These are phyloP conservation scores for Chionographis japonica DNA, from an alignment of 106 monocot genomes.

Conservation along the genomic window DNA sequence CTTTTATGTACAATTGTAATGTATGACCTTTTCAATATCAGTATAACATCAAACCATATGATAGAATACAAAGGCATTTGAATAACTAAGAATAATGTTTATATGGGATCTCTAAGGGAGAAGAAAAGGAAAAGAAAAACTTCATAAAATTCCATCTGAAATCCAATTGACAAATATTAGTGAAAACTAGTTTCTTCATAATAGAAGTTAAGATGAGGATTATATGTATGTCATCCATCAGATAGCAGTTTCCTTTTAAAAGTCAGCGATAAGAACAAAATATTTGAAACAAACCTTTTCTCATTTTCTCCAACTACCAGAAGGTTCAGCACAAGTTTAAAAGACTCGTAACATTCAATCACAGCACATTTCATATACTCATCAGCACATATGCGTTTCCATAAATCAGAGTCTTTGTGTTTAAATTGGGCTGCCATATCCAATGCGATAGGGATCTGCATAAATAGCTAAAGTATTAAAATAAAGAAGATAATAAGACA, in stretches of 20 bases:
- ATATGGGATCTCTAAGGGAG: no score
- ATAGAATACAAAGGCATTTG: no score
- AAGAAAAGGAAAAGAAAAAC: no score
- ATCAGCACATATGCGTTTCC: constrained; percentile 97
- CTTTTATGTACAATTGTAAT: no score
- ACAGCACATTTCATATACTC: constrained; percentile 99
- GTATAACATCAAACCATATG: no score
- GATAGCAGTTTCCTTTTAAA: neutral
- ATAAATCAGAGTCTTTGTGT: constrained; percentile 87
- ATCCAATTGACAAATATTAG: no score
- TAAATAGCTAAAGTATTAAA: constrained; percentile 5
- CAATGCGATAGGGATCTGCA: constrained; percentile 93
- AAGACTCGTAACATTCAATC: constrained; percentile 96
- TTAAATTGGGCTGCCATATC: constrained; percentile 96
- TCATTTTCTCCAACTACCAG: constrained; percentile 93
- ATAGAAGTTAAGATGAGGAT: no score
- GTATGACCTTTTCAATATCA: no score
- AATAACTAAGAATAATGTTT: no score
- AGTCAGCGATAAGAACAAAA: neutral
- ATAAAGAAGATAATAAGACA: neutral
- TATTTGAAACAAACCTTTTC: constrained; percentile 51
- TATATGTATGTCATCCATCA: no score
- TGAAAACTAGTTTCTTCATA: no score
- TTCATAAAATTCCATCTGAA: no score
- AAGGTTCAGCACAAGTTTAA: constrained; percentile 83